Evolutionary conservation across 805 yeast species (phyloP), one percentile per base, ranked within the genome.

Genomic region (Clavispora asparagi): DNA sequence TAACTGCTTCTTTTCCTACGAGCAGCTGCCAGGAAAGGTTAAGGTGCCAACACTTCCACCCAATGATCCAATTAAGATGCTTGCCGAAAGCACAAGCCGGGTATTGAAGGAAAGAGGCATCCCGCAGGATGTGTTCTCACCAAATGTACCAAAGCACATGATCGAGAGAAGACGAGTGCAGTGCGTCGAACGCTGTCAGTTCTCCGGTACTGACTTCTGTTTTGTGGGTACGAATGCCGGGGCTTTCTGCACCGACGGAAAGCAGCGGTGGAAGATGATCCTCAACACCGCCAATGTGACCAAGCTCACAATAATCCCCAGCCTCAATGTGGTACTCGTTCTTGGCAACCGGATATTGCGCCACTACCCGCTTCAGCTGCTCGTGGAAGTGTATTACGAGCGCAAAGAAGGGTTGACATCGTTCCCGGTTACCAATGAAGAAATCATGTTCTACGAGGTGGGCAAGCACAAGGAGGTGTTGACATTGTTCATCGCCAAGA

Each of bases 381-480:
- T 91, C 13, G 60, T 85, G 41, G 68, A 78, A 19, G 82, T 87
- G 13, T 83, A 80, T 56, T 74, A 74, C 46, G 77, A 73, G 36
- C 62, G 55, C 10, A 60, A 63, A 19, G 64, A 66, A 25, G 58
- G 60, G 4, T 53, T 76, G 17, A 68, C 77, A n/a, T 77, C 84
- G 13, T 73, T 77, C 28, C 62, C 72, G 26, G 54, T 80, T 11
- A 68, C 81, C 12, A 70, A 75, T 52, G 79, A 81, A 41, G 66
- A 61, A 64, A 80, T 59, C 0, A 64, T 77, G 1, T 82, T 77
- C 51, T 90, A 87, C 64, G 77, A 76, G 41, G 68, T 85, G 49
- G 96, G 94, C 0, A 77, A 73, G 28, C 88, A 90, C 59, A 74
- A 81, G 47, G 81, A 79, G 62, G 72, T 79, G 51, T 78, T 71